Percentiles rank a stretch among this genome's conserved stretches.
phyloP scores from a whole-genome alignment of 495 filamentous ascomycete genomes.

The Thermothielavioides terrestris region DNA sequence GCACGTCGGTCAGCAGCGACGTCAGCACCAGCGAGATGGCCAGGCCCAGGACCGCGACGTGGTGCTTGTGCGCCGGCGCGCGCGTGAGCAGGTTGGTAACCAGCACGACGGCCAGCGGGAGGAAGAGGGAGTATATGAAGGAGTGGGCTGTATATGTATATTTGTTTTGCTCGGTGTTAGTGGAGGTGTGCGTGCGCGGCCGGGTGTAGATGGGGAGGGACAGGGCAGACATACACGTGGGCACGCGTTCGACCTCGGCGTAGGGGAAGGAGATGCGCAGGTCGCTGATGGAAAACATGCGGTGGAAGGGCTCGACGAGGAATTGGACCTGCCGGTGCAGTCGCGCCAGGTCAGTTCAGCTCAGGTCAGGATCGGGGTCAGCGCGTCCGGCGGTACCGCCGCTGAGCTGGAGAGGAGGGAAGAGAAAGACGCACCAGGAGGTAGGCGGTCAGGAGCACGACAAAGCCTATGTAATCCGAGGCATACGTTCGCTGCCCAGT shows the following conservation, averaged over 20 bases:
- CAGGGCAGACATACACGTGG: slow-evolving; percentile 49
- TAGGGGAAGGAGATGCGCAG: slow-evolving; percentile 77
- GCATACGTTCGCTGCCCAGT: slow-evolving; percentile 62
- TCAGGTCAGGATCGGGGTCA: too few relatives aligned
- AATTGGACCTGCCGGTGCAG: slow-evolving; percentile 49
- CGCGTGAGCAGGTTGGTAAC: slow-evolving; percentile 53
- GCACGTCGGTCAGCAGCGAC: slow-evolving; percentile 74
- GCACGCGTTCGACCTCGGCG: slow-evolving; percentile 75
- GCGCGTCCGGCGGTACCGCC: too few relatives aligned
- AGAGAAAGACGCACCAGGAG: slow-evolving; percentile 44
- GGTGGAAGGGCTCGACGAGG: slow-evolving; percentile 80
- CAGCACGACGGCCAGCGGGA: slow-evolving; percentile 59
- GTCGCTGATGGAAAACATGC: slow-evolving; percentile 74
- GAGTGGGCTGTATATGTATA: slow-evolving; percentile 50
- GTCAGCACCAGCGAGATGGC: slow-evolving; percentile 68
- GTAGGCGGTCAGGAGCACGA: slow-evolving; percentile 57
- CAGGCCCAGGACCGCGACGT: slow-evolving; percentile 77
- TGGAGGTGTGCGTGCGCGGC: slow-evolving; percentile 5
- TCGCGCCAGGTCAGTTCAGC: too few relatives aligned
- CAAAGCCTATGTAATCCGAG: slow-evolving; percentile 76
- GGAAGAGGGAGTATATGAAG: slow-evolving; percentile 63
- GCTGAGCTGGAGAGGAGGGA: too few relatives aligned
- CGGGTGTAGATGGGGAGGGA: not conserved
- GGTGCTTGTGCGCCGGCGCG: slow-evolving; percentile 66
- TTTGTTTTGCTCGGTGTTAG: too few relatives aligned